These are phyloP conservation scores for Sarcocystis neurona DNA, from an alignment of 169 alveolate species.

Conservation along the genomic window DNA sequence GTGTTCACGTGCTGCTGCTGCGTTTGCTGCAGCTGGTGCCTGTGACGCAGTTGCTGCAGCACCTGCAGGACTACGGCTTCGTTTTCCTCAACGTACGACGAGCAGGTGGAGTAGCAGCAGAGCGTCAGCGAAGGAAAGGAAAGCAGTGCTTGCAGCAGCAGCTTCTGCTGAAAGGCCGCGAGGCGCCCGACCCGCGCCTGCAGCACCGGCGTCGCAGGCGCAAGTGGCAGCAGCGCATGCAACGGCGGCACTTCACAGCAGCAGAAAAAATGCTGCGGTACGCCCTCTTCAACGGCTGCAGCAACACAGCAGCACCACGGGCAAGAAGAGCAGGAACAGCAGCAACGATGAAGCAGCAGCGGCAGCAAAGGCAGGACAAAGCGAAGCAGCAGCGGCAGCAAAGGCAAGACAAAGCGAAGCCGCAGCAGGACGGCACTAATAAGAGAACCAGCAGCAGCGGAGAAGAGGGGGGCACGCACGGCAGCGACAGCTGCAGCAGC, in stretches of 20 bases:
- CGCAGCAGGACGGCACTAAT: too few relatives aligned
- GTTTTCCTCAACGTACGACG: constrained; percentile 73
- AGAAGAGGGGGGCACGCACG: too few relatives aligned
- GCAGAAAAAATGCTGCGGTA: too few relatives aligned
- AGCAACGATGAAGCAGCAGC: neutral
- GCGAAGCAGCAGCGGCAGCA: neutral
- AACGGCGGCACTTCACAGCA: neutral
- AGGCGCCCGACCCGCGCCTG: constrained; percentile 61
- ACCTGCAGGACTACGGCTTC: constrained; percentile 66
- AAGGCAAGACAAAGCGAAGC: neutral
- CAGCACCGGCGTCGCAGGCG: neutral
- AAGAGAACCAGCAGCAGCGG: neutral
- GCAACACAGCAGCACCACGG: neutral
- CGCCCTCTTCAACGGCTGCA: neutral
- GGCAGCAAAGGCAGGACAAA: constrained; percentile 3
- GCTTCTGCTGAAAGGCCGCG: constrained; percentile 66
- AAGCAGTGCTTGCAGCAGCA: constrained; percentile 70
- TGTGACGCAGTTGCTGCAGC: too few relatives aligned
- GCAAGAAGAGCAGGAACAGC: neutral
- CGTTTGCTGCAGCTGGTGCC: neutral
- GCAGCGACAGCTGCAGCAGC: constrained; percentile 19
- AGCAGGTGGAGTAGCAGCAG: constrained; percentile 75
- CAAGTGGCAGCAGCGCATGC: neutral
- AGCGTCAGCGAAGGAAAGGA: constrained; percentile 59
- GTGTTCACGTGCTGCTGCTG: too few relatives aligned